phyloP scores from a whole-genome alignment of 331 rosid genomes.

The Rosa hybrid region DNA sequence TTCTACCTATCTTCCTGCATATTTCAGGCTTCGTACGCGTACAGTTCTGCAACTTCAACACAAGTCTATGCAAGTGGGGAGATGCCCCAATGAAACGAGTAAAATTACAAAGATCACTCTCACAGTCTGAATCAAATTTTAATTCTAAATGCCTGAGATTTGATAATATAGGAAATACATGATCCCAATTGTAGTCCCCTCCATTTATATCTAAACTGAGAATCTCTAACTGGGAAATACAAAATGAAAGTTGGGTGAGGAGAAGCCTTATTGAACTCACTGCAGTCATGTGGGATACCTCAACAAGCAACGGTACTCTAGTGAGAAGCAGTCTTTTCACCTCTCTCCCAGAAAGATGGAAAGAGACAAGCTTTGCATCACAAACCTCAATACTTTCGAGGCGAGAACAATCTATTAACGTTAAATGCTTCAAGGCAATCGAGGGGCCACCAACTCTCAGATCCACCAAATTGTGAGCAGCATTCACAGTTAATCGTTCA shows the following conservation, averaged over 20 bases:
- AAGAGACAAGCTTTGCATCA: background rate
- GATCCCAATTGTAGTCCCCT: background rate
- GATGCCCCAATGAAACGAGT: background rate
- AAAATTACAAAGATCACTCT: background rate
- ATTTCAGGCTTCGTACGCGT: background rate
- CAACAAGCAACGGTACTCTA: background rate
- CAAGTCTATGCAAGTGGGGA: background rate
- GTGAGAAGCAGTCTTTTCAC: background rate
- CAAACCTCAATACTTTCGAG: background rate
- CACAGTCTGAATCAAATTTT: background rate
- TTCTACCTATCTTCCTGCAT: background rate
- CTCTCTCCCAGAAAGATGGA: background rate
- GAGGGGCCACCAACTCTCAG: background rate
- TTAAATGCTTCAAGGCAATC: background rate
- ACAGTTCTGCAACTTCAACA: background rate
- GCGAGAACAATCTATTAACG: background rate
- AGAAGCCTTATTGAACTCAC: background rate
- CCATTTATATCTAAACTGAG: background rate
- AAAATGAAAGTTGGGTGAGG: background rate
- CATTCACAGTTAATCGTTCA: too few species aligned
- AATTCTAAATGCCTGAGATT: background rate
- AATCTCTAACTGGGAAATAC: background rate
- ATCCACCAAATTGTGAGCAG: background rate
- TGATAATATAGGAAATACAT: background rate
- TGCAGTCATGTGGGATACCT: background rate